Conservation (phyloP, 257 asterid species). For the Nicotiana attenuata region DNA sequence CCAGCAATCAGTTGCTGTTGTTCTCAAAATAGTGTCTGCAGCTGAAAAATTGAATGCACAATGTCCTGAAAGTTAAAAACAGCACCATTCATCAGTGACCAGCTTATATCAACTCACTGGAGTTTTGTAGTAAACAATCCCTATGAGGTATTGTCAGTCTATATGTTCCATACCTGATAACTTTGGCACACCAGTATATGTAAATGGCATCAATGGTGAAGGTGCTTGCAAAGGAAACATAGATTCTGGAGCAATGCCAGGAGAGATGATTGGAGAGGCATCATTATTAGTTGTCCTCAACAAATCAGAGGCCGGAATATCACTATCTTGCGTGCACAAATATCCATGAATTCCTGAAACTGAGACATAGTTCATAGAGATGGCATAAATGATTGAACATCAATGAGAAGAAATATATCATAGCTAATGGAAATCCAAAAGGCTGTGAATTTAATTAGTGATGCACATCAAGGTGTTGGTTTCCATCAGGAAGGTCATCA, state of each 20-base stretch:
- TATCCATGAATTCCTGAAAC: constrained; percentile 20
- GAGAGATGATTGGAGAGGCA: constrained; percentile 10
- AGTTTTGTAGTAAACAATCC: background rate
- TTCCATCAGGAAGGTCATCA: background rate
- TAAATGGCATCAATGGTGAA: constrained; percentile 28
- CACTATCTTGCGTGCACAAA: background rate
- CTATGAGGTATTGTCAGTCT: background rate
- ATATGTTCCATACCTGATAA: constrained; percentile 26
- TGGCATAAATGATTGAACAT: background rate
- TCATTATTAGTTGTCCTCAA: background rate
- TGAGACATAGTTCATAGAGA: background rate
- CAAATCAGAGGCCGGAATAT: background rate
- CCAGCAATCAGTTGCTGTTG: constrained; percentile 35
- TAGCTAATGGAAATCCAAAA: background rate
- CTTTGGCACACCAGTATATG: constrained; percentile 18
- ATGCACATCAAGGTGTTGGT: background rate
- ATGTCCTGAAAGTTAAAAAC: constrained; percentile 17
- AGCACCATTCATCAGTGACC: background rate
- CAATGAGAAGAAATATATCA: background rate
- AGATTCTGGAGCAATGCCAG: constrained; percentile 17
- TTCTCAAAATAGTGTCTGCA: constrained; percentile 16
- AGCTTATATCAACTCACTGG: background rate
- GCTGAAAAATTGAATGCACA: constrained; percentile 26
- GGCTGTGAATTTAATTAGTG: background rate
- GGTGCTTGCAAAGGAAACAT: constrained; percentile 15